Evolutionary conservation across 441 rosid species (phyloP), one percentile per base, ranked within the genome.

Genomic region (Gossypium schwendimanii): DNA sequence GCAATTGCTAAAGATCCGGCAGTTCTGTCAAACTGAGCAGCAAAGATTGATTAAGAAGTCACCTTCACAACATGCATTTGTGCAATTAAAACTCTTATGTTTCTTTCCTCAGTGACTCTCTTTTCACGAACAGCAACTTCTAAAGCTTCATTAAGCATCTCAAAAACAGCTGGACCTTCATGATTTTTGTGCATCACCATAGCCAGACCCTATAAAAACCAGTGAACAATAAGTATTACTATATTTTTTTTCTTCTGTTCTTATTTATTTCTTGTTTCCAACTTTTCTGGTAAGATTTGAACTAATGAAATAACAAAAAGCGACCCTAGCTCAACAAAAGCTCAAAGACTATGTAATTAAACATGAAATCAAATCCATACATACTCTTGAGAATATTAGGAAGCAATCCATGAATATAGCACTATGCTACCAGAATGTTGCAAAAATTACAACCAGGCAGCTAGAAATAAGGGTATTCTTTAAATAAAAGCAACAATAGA

Each of bases 61-160:
- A 92, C 98, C 97, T 84, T 79, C 3, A 86, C 83, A 69, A 90
- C 86, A 82, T 87, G 94, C 93, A 94, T 88, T 80, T 92, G 97
- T 41, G 94, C 98, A 41, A 85, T 86, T 73, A 94, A 77, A 76
- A 92, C 84, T 86, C 78, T 87, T 67, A 92, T 91, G 81, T 82
- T 91, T 82, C 98, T 84, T 84, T 89, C 92, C 82, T 94, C 97
- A 0, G 93, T 87, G 65, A 88, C 91, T 77, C 84, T 79, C 52
- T 87, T 82, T 61, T 81, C 85, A 47, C 11, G 81, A 28, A 73
- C 72, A 79, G 97, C 87, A 73, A 87, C 72, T 72, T 88, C 87
- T 57, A 88, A 84, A 75, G 95, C 97, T 73, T 84, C 84, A 47
- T 78, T 79, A 54, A 94, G 83, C 97, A 90, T 92, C 77, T 89